These are phyloP conservation scores for Malus sieversii DNA, from an alignment of 306 rosid species.

Conservation along the genomic window DNA sequence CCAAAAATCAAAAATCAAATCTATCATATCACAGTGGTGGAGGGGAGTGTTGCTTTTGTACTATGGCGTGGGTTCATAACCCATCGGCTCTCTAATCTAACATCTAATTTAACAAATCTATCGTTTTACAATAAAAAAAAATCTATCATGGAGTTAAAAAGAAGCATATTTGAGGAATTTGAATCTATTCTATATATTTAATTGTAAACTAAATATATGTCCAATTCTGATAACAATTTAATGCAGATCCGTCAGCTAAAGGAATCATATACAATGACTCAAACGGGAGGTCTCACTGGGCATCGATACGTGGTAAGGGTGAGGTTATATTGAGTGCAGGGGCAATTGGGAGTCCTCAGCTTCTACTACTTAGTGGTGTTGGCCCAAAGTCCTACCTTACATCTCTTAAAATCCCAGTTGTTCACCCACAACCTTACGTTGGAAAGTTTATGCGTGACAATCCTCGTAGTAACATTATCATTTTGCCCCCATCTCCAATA, in stretches of 20 bases:
- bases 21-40: too few species aligned
- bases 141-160: too few species aligned
- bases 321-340: slow-evolving; percentile 24
- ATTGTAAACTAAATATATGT: too few species aligned
- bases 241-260: too few species aligned
- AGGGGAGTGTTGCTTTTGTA: accelerated
- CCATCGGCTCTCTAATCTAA: too few species aligned
- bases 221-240: too few species aligned
- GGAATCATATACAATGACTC: neutral
- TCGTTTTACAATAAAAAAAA: too few species aligned
- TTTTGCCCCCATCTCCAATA: neutral
- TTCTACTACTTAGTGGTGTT: slow-evolving; percentile 19
- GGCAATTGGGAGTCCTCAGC: slow-evolving; percentile 25
- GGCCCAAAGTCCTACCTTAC: slow-evolving; percentile 17
- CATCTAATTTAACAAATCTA: too few species aligned
- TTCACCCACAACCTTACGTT: slow-evolving; percentile 4
- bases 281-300: neutral
- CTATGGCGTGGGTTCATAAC: too few species aligned
- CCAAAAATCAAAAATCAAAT: too few species aligned
- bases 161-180: too few species aligned
- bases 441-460: slow-evolving; percentile 23
- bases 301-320: slow-evolving; percentile 3
- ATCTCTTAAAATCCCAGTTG: slow-evolving; percentile 9
- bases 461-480: slow-evolving; percentile 12
- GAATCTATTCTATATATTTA: too few species aligned